phyloP scores from a whole-genome alignment of 2,329 filamentous ascomycete genomes.

The Ophiocordyceps unilateralis region DNA sequence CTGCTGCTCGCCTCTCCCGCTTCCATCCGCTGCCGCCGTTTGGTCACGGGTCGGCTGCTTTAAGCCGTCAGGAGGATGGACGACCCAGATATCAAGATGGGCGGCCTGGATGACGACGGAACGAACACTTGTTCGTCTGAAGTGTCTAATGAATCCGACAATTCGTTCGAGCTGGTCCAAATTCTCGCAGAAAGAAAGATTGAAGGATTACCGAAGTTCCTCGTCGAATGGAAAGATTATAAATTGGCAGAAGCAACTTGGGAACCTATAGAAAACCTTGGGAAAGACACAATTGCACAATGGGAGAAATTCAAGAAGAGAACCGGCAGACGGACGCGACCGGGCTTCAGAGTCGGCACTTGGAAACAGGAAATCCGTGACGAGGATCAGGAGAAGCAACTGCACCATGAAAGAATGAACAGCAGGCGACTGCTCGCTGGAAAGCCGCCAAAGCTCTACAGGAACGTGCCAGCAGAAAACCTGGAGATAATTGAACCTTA shows the following conservation, averaged over 20 bases:
- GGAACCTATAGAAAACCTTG: conserved; percentile 31
- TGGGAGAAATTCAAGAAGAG: conserved; percentile 27
- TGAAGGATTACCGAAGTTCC: conserved; percentile 11
- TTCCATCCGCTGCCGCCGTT: background rate
- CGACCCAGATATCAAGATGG: background rate
- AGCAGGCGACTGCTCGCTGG: conserved; percentile 16
- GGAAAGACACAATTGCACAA: conserved; percentile 16
- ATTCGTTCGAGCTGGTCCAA: conserved; percentile 31
- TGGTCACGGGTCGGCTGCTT: background rate
- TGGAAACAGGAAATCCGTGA: conserved; percentile 18
- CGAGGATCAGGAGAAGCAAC: conserved; percentile 11
- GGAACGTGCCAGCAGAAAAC: conserved; percentile 1
- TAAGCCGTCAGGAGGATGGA: background rate
- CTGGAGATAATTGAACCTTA: background rate
- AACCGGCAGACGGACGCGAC: conserved; percentile 13
- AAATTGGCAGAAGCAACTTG: conserved; percentile 22
- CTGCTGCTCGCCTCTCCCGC: background rate
- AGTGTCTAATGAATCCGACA: background rate
- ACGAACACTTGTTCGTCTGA: background rate
- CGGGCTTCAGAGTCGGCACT: conserved; percentile 19
- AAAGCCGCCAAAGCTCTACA: conserved; percentile 9
- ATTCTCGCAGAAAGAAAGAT: conserved; percentile 29
- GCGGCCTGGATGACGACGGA: conserved; percentile 8
- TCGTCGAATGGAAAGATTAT: conserved; percentile 21
- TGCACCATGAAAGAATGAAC: conserved; percentile 26